Conservation (phyloP, 208 protist genomes). For the Crithidia bombi region DNA sequence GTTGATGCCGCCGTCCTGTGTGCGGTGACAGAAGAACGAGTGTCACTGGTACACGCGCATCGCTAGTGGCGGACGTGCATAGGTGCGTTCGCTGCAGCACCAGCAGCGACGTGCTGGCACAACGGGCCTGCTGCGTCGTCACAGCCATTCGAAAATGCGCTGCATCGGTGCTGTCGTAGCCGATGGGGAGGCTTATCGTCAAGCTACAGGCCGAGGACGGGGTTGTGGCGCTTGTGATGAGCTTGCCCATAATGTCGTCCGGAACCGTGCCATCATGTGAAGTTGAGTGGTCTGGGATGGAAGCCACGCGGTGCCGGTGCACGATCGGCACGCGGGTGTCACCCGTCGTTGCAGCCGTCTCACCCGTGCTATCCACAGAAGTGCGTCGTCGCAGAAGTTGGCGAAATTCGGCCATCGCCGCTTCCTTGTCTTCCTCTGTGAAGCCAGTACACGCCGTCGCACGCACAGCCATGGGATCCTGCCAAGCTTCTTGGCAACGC, state of each 20-base stretch:
- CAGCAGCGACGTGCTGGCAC: conserved; percentile 22
- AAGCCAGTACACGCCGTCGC: conserved; percentile 1
- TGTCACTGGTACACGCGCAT: conserved; percentile 44
- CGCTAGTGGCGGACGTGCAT: not conserved
- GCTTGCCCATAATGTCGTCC: not conserved
- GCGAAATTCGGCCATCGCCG: conserved; percentile 1
- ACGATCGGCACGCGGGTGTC: too few relatives aligned
- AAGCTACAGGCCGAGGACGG: not conserved
- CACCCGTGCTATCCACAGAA: not conserved
- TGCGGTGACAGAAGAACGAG: conserved; percentile 58
- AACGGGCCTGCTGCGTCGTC: conserved; percentile 19
- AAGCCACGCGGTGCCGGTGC: not conserved
- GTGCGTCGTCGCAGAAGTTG: not conserved
- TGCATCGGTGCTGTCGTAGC: conserved; percentile 52
- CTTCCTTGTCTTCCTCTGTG: not conserved
- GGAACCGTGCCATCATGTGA: not conserved
- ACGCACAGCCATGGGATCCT: conserved; percentile 2
- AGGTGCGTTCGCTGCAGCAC: conserved; percentile 27
- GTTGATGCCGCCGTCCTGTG: conserved; percentile 88
- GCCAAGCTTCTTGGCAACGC: conserved; percentile 13
- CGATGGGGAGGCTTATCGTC: conserved; percentile 50
- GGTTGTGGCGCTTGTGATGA: not conserved
- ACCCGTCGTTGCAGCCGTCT: not conserved
- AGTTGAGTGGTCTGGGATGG: not conserved
- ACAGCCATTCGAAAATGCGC: conserved; percentile 70